Base-by-base conservation (phyloP, 768 basidiomycete species). In the Pleurotus ostreatus region DNA sequence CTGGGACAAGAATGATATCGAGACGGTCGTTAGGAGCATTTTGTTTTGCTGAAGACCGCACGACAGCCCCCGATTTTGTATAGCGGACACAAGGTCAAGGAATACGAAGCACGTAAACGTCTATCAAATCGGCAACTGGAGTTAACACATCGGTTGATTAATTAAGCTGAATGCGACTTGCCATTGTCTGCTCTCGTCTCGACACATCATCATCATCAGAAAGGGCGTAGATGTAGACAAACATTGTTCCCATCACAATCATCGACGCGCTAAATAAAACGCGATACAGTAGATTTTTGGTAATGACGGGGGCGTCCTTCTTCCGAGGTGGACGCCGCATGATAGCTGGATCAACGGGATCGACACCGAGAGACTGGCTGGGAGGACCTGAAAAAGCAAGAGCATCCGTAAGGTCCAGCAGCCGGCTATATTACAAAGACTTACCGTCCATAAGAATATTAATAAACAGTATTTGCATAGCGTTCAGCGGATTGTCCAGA, bases 401-500 rank as follows among this genome's bases (percentile, higher is more conserved):
- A 60, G 51, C 22, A 40, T 55, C n/a, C 26, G 20, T 47, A 49
- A 45, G 45, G 48, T 60, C n/a, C 46, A 18, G 38, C 4, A 9
- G 37, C 40, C 46, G n/a, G 7, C 41, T 47, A 7, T 30, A 40
- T 16, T 53, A 22, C 51, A 25, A 30, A 16, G 15, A 70, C 79
- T 34, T 56, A 88, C 94, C 94, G 61, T 98, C 96, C 95, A 98
- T 98, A 47, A 98, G 81, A 67, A 98, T 97, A 72, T 98, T 98
- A 66, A 98, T 98, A 68, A 97, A 98, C n/a, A 98, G 74, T 64
- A 98, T 98, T 70, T 98, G 94, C 94, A 98, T 98, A 3, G 95
- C 88, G 65, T 98, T 98, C 60, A 98, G 78, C 2, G 95, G 95
- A 65, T 96, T 98, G 63, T 85, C 86, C 34, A 97, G 77, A 12